Evolutionary conservation across 2,329 filamentous ascomycete species (phyloP).

Genomic region (Cryphonectria parasitica): DNA sequence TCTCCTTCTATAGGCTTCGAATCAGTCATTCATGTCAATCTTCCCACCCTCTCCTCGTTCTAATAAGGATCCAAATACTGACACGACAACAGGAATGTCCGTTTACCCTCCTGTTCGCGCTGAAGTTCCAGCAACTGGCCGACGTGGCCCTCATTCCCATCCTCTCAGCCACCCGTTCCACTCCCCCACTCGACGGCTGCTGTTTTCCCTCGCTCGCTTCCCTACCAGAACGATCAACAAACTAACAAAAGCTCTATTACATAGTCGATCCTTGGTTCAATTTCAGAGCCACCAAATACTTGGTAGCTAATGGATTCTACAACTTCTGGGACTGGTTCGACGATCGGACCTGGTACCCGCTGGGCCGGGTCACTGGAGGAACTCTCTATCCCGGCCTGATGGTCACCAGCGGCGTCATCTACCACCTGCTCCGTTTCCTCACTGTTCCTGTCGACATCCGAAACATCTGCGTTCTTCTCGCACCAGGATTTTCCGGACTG

Average conservation of each 20-base stretch:
- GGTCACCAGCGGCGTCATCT: constrained; percentile 98
- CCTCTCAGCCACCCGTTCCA: neutral
- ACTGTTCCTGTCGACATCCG: constrained; percentile 95
- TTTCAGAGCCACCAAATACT: constrained; percentile 96
- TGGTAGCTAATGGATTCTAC: constrained; percentile 96
- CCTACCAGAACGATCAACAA: constrained; percentile 11
- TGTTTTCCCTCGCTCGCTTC: constrained; percentile 50
- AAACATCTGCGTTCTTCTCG: constrained; percentile 97
- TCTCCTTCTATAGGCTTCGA: constrained; percentile 72
- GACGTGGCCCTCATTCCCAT: neutral
- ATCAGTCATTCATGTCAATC: constrained; percentile 96
- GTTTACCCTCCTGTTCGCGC: neutral
- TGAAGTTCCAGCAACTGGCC: neutral
- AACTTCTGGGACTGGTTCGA: constrained; percentile 99
- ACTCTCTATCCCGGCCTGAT: constrained; percentile 98
- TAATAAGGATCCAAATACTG: neutral
- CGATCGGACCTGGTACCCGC: constrained; percentile 98
- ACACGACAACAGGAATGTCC: neutral
- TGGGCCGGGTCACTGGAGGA: constrained; percentile 96
- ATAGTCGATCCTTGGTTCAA: constrained; percentile 98
- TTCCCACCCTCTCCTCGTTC: neutral
- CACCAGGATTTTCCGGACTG: constrained; percentile 90
- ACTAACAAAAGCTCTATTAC: constrained; percentile 35
- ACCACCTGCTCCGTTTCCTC: constrained; percentile 86
- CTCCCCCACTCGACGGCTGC: neutral